phyloP scores from a whole-genome alignment of 2,329 filamentous ascomycete genomes.

The Ophiostoma himal-ulmi region DNA sequence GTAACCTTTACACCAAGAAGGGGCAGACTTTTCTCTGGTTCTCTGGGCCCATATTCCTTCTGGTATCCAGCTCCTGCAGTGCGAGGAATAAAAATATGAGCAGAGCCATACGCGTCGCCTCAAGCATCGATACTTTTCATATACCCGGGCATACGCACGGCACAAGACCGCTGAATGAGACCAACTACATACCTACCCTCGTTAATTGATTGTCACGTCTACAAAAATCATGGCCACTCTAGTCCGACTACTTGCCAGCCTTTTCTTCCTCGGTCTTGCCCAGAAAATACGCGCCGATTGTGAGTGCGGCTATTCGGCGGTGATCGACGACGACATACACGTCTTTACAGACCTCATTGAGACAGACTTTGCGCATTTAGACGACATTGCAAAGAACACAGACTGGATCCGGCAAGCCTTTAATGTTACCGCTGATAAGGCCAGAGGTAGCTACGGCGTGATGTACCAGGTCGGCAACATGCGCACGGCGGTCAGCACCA shows the following conservation, averaged over 20 bases:
- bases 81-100: no score
- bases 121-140: no score
- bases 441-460: constrained; percentile 62
- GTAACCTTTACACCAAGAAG: neutral
- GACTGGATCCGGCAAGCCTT: constrained; percentile 65
- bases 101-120: no score
- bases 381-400: constrained; percentile 43
- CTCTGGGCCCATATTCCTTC: no score
- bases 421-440: constrained; percentile 52
- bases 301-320: constrained; percentile 65
- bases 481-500: constrained; percentile 37
- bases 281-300: constrained; percentile 43
- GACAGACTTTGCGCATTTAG: constrained; percentile 61
- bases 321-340: constrained; percentile 36
- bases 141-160: no score
- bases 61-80: no score
- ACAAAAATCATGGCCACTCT: neutral
- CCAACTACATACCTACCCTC: neutral
- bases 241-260: constrained; percentile 22
- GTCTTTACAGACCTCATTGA: constrained; percentile 66
- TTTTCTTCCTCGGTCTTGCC: constrained; percentile 25
- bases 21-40: neutral
- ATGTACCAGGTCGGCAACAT: constrained; percentile 54
- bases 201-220: neutral
- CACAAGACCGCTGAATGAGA: no score